Percentiles rank a stretch among this genome's conserved stretches.
Conservation (phyloP, 2,329 filamentous ascomycete genomes). For the Fusarium begoniae region DNA sequence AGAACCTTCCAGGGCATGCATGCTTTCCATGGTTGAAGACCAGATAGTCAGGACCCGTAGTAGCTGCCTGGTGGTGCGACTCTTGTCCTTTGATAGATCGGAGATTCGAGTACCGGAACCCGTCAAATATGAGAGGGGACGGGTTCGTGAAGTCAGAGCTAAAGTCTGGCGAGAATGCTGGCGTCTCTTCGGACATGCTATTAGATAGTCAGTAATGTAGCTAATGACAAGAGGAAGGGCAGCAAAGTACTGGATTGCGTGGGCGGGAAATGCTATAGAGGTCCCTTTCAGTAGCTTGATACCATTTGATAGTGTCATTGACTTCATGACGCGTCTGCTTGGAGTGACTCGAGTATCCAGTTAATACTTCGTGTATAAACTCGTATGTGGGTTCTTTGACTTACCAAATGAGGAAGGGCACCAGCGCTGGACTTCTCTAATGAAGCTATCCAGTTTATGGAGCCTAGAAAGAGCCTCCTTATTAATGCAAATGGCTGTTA, state of each 20-base stretch:
- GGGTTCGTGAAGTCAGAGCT: not conserved
- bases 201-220: not conserved
- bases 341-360: not conserved
- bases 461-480: not conserved
- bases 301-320: not conserved
- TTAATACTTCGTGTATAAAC: accelerated
- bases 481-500: accelerated
- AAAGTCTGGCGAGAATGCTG: not conserved
- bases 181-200: not conserved
- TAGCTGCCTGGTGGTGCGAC: not conserved
- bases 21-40: not conserved
- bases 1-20: not conserved
- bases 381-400: not conserved
- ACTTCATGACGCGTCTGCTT: not conserved
- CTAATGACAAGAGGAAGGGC: accelerated
- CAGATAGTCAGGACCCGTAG: not conserved
- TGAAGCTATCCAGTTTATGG: not conserved
- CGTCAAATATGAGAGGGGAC: not conserved
- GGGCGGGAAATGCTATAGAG: not conserved
- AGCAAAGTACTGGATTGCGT: not conserved
- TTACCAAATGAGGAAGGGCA: not conserved
- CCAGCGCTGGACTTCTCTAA: not conserved
- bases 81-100: not conserved
- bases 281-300: not conserved
- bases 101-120: not conserved